Evolutionary conservation across 768 basidiomycete genomes (phyloP), one percentile per base, ranked within the genome.

Genomic region (Butyriboletus loyo): DNA sequence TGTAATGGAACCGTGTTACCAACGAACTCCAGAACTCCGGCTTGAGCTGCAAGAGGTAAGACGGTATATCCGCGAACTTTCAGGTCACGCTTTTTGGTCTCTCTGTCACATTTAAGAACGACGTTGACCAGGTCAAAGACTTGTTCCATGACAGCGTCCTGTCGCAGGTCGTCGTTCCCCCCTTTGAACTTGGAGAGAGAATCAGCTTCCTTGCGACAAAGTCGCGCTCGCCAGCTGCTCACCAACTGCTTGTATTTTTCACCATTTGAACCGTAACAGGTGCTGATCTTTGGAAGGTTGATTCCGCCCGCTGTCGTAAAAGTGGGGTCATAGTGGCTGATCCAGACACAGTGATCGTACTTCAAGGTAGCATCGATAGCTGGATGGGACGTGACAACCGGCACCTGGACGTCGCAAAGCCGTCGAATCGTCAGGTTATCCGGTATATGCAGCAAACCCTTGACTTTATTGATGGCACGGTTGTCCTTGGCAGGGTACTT

Each of bases 81-180:
- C 22, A 99, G 75, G 36, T 82, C 72, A 10, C 97, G 84, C 47
- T 80, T 78, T 46, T 79, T 77, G 0, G 94, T 93, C 60, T 89
- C 84, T 30, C 84, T 77, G 66, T 99, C 93, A 17, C 75, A 76
- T 2, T 63, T 63, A 15, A 99, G 78, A 2, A 98, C 79, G 9
- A 79, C 71, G 57, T 98, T 98, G 50, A 94, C 87, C 19, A 98
- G 77, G 19, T 83, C 83, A 63, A 99, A 99, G 2, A 97, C 92
- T 70, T 99, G 97, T 63, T 98, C 92, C 95, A 99, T 98, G 47
- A 98, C 93, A 1, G 95, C 95, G 65, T 99, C 97, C 70, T 99
- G 97, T 36, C 97, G 85, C 41, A 97, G 67, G 62, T 99, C 97
- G 60, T 99, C 97, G 10, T 83, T 77, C 9, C 88, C 88, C 4